Base-by-base conservation (phyloP, 768 basidiomycete genomes). In the Boletus bicolor region DNA sequence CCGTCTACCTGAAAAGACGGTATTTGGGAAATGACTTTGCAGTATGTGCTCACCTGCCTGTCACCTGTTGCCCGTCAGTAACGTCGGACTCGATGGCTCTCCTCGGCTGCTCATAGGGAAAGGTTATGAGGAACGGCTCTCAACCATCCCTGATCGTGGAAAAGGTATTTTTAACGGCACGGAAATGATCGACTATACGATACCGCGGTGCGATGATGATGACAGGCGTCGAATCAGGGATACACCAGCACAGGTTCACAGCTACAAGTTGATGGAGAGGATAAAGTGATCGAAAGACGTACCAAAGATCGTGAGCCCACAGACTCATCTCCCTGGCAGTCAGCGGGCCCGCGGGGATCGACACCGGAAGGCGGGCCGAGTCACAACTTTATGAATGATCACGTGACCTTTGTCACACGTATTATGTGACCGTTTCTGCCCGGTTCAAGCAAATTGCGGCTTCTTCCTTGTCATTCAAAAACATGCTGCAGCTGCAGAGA, bases 401-500 rank as follows among this genome's bases (percentile, higher is more conserved):
- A 65, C 58, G 56, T 66, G 66, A 63, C 2, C 0, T 3, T 1
- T 28, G 60, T 67, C 65, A 64, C 62, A 53, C 32, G 28, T 43
- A 39, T 41, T 42, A 37, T 42, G 51, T 42, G 44, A 55, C 63
- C 65, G 68, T 47, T 44, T 51, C 59, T 26, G 50, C 57, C 66
- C 67, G 66, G 51, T n/a, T 44, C 28, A 53, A 53, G 56, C 56
- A 59, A 66, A 54, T 65, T 63, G 45, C 38, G 35, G 42, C 45
- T 63, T 53, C 32, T 17, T 54, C 51, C 49, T 59, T 26, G 45
- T 55, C 53, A n/a, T 58, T 21, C 53, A 49, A 42, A 57, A 66
- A 45, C 61, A 75, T 75, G 74, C 56, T 75, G 51, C 68, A 70
- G 54, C 62, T 76, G 41, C 75, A 77, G 50, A 72, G 63, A 68